These are phyloP conservation scores for Hanseniaspora lachancei DNA, from an alignment of 805 yeast genomes.

Conservation along the genomic window DNA sequence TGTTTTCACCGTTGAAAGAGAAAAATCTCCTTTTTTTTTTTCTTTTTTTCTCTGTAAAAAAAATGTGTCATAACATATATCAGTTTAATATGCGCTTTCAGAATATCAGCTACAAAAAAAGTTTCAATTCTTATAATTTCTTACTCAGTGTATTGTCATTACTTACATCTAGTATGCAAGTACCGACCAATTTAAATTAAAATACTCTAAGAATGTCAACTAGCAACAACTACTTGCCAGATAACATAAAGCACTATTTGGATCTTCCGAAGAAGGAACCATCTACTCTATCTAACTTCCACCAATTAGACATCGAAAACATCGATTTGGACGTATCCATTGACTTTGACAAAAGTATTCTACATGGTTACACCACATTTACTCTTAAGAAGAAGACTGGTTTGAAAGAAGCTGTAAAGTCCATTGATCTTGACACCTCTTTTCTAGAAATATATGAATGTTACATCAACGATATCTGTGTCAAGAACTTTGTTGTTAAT, in stretches of 20 bases:
- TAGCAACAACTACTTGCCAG: slow-evolving; percentile 6
- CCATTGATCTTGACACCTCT: slow-evolving; percentile 58
- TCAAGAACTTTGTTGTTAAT: slow-evolving; percentile 18
- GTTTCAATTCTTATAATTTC: neutral
- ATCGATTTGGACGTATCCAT: slow-evolving; percentile 44
- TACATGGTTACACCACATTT: slow-evolving; percentile 45
- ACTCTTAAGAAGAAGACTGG: slow-evolving; percentile 25
- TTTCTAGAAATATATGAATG: slow-evolving; percentile 34
- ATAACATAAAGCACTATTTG: slow-evolving; percentile 5
- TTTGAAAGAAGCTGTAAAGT: slow-evolving; percentile 17
- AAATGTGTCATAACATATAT: neutral
- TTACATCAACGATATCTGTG: slow-evolving; percentile 34
- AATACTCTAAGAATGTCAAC: neutral
- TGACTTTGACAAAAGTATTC: slow-evolving; percentile 38
- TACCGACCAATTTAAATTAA: neutral
- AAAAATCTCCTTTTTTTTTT: neutral
- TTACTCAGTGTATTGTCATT: neutral
- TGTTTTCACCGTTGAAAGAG: neutral
- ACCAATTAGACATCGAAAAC: slow-evolving; percentile 34
- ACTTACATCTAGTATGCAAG: neutral
- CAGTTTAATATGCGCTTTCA: neutral
- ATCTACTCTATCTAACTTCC: slow-evolving; percentile 67
- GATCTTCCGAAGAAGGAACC: slow-evolving; percentile 35
- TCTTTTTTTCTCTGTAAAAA: neutral
- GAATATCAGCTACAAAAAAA: neutral